Conservation (phyloP, 2,329 filamentous ascomycete species). For the Diaporthe ilicicola region DNA sequence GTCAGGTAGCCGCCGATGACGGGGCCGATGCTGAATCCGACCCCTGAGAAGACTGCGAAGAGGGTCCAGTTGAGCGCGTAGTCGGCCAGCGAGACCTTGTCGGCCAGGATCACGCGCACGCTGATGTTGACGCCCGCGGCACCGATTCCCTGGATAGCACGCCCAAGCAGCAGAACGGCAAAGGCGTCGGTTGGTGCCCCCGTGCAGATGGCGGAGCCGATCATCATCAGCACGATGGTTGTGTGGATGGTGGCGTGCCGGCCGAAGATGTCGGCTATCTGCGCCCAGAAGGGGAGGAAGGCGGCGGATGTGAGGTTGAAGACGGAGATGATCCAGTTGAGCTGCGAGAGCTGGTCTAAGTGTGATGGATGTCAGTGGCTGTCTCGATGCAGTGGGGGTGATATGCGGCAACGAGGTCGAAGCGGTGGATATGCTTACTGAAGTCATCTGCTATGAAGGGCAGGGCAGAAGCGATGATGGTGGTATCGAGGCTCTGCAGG, state of each 20-base stretch:
- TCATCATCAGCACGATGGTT: slow-evolving; percentile 63
- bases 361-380: neutral
- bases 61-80: slow-evolving; percentile 70
- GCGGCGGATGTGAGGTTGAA: slow-evolving; percentile 74
- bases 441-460: slow-evolving; percentile 73
- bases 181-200: slow-evolving; percentile 62
- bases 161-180: slow-evolving; percentile 67
- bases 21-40: slow-evolving; percentile 69
- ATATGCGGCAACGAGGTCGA: too few species aligned
- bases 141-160: slow-evolving; percentile 69
- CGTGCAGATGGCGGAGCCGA: slow-evolving; percentile 70
- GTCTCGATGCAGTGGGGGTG: neutral
- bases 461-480: slow-evolving; percentile 67
- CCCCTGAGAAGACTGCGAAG: slow-evolving; percentile 67
- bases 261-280: slow-evolving; percentile 72
- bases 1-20: slow-evolving; percentile 68
- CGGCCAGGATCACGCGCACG: slow-evolving; percentile 70
- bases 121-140: slow-evolving; percentile 69
- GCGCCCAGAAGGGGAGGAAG: slow-evolving; percentile 73
- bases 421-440: slow-evolving; percentile 47
- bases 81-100: slow-evolving; percentile 68
- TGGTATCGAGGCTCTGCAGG: slow-evolving; percentile 70
- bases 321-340: slow-evolving; percentile 75
- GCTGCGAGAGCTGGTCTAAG: slow-evolving; percentile 60
- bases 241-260: slow-evolving; percentile 66